Conservation (phyloP, 305 asterid genomes). For the Solanum hybrid region DNA sequence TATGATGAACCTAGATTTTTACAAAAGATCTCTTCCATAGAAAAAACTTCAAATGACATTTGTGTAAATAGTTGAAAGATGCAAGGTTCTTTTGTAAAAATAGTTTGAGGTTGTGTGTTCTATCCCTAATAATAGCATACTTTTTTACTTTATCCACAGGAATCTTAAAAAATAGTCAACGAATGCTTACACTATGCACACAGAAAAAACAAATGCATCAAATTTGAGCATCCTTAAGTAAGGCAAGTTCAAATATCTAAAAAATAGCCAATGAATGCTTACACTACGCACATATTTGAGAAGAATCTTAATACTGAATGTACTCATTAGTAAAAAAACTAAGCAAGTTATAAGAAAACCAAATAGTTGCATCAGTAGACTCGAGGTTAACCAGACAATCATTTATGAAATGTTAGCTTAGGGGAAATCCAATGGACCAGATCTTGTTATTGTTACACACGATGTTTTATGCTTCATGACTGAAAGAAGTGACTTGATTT, state of each 20-base stretch:
- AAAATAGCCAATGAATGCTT: neutral
- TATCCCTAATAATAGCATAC: neutral
- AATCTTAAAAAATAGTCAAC: neutral
- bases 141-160: neutral
- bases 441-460: neutral
- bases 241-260: neutral
- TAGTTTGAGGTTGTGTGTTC: neutral
- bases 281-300: neutral
- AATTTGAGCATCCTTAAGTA: neutral
- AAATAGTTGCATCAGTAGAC: neutral
- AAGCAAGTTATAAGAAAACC: neutral
- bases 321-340: neutral
- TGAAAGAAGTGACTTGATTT: neutral
- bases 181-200: neutral
- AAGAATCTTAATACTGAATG: neutral
- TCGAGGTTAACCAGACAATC: neutral
- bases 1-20: neutral
- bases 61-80: neutral
- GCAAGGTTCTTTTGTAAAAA: neutral
- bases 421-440: neutral
- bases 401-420: neutral
- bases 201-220: neutral
- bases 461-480: neutral
- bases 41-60: neutral
- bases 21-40: neutral